A percentile compares a stretch with the other conserved stretches of the same genome.
These are phyloP conservation scores for Grigorovia humatica DNA, from an alignment of 805 yeast genomes.

Conservation along the genomic window DNA sequence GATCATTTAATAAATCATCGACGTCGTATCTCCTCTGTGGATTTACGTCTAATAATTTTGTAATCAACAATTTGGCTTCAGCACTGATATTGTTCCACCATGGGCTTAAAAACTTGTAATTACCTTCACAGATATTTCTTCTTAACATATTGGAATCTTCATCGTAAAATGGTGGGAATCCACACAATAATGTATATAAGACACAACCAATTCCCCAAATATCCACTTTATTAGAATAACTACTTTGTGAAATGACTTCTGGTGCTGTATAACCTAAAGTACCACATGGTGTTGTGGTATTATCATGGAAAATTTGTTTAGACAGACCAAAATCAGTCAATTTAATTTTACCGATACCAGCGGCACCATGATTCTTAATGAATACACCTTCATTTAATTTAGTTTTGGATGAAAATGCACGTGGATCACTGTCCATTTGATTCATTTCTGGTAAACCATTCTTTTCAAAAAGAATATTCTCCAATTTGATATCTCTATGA, in stretches of 20 bases:
- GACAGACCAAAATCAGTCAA: constrained; percentile 93
- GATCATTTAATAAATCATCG: constrained; percentile 54
- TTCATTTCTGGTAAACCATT: constrained; percentile 38
- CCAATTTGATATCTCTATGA: constrained; percentile 75
- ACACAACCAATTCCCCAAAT: constrained; percentile 99
- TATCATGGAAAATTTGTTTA: constrained; percentile 64
- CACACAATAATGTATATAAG: constrained; percentile 81
- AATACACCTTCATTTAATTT: constrained; percentile 82
- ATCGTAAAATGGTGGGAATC: constrained; percentile 93
- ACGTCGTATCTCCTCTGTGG: constrained; percentile 57
- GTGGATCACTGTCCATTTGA: constrained; percentile 5
- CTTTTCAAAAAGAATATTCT: constrained; percentile 55
- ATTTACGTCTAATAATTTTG: constrained; percentile 55
- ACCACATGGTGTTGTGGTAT: constrained; percentile 94
- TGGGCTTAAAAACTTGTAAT: constrained; percentile 58
- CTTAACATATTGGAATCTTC: constrained; percentile 50
- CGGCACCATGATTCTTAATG: constrained; percentile 73
- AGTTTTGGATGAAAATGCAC: constrained; percentile 53
- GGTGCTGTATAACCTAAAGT: constrained; percentile 98
- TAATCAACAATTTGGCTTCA: constrained; percentile 61
- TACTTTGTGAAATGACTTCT: constrained; percentile 84
- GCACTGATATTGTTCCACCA: constrained; percentile 77
- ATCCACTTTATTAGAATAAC: constrained; percentile 85
- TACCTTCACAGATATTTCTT: constrained; percentile 55
- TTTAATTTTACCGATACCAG: constrained; percentile 78